Conservation (phyloP, 352 stramenopile species). For the Phytophthora sp. region DNA sequence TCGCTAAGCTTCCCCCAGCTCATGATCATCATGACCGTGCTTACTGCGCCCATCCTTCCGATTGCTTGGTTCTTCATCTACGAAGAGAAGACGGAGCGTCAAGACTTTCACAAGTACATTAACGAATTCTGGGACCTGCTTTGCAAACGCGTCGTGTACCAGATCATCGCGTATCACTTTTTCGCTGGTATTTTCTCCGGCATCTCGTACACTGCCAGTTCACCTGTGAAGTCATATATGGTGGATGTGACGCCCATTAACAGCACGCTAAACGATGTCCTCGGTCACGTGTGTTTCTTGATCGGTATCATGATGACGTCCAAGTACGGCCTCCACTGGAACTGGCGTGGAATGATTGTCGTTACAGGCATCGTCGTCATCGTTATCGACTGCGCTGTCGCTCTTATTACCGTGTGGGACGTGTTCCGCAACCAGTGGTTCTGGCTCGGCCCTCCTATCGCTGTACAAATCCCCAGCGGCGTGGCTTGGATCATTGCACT, state of each 20-base stretch:
- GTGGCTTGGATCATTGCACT: constrained; percentile 42
- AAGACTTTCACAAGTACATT: constrained; percentile 38
- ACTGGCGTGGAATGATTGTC: constrained; percentile 43
- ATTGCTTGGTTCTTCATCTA: constrained; percentile 46
- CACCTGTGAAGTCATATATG: constrained; percentile 41
- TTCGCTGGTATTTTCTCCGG: constrained; percentile 43
- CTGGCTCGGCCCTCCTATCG: no score
- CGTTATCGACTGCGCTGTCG: constrained; percentile 30
- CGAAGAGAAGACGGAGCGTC: constrained; percentile 28
- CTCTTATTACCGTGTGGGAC: constrained; percentile 49
- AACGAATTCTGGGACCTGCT: constrained; percentile 42
- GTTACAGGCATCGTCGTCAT: constrained; percentile 32
- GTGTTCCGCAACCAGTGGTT: constrained; percentile 47
- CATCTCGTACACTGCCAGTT: constrained; percentile 41
- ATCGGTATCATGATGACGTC: constrained; percentile 36
- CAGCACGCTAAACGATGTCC: constrained; percentile 34
- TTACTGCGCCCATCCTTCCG: constrained; percentile 26
- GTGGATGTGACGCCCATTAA: constrained; percentile 38
- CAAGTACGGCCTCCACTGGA: constrained; percentile 47
- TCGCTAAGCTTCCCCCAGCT: no score
- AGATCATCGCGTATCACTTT: constrained; percentile 51
- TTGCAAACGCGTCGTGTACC: constrained; percentile 44
- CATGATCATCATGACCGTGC: constrained; percentile 46
- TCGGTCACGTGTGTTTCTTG: constrained; percentile 34
- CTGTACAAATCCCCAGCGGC: constrained; percentile 36